phyloP scores from a whole-genome alignment of 1,139 yeast genomes.

The Hemisphaericaspora lyxosophila region DNA sequence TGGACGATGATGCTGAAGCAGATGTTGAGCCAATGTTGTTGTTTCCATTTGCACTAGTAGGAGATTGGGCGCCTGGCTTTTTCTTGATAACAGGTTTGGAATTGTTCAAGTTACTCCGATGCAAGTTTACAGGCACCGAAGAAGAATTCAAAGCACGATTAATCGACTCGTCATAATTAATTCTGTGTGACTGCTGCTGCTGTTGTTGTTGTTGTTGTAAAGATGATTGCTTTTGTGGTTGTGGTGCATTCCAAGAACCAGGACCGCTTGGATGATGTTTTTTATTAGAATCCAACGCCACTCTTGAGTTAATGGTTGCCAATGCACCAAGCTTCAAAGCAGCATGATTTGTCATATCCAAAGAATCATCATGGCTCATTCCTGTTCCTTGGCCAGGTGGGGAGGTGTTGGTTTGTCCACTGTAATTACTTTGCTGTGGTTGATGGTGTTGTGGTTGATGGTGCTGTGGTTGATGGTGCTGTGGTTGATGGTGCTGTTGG shows the following conservation, averaged over 20 bases:
- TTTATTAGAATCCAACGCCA: conserved; percentile 56
- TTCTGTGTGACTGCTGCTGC: conserved; percentile 11
- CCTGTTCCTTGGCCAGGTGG: not conserved
- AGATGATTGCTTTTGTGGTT: no score
- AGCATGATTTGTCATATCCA: conserved; percentile 39
- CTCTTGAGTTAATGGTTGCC: conserved; percentile 61
- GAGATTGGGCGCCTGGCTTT: conserved; percentile 11
- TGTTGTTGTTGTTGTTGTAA: conserved; percentile 15
- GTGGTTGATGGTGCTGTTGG: conserved; percentile 1
- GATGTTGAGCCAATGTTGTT: conserved; percentile 5
- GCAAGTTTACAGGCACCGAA: conserved; percentile 30
- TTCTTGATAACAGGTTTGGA: conserved; percentile 9
- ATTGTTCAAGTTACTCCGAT: conserved; percentile 6
- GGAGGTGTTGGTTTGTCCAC: not conserved
- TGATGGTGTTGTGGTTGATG: not conserved
- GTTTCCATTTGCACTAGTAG: conserved; percentile 9
- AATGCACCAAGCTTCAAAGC: conserved; percentile 60
- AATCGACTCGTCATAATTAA: conserved; percentile 34
- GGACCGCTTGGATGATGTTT: conserved; percentile 26
- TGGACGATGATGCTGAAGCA: conserved; percentile 32
- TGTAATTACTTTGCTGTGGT: not conserved
- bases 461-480: not conserved
- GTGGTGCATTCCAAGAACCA: conserved; percentile 12
- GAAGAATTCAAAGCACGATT: conserved; percentile 39
- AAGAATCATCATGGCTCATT: conserved; percentile 21